These are phyloP conservation scores for Hymenoscyphus fraxineus DNA, from an alignment of 2,329 filamentous ascomycete species.

Conservation along the genomic window DNA sequence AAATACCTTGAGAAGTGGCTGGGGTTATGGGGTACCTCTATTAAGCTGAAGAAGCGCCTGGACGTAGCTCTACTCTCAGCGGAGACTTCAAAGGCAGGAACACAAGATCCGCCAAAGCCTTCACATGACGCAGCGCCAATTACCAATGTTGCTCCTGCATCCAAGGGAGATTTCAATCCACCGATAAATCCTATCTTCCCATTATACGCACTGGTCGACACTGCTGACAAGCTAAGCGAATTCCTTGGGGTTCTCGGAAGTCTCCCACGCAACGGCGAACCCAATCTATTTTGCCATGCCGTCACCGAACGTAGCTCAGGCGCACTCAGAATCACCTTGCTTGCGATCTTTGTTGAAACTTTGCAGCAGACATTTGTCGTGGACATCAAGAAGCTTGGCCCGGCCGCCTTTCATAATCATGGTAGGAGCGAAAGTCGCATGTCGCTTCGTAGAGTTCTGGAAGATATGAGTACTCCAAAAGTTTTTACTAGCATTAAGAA, in stretches of 20 bases:
- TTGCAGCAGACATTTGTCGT: not conserved
- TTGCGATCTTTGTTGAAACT: not conserved
- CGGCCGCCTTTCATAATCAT: not conserved
- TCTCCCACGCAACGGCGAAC: not conserved
- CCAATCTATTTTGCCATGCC: not conserved
- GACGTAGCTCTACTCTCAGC: not conserved
- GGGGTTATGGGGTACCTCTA: not conserved
- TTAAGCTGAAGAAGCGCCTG: not conserved
- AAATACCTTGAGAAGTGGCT: not conserved
- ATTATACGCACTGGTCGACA: not conserved
- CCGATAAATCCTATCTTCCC: not conserved
- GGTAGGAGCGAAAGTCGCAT: not conserved
- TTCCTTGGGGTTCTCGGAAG: not conserved
- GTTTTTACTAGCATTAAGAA: not conserved
- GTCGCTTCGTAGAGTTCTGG: not conserved
- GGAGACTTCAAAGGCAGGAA: too few relatives aligned
- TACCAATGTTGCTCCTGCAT: not conserved
- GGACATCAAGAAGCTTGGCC: not conserved
- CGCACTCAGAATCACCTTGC: not conserved
- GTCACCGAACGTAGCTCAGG: not conserved
- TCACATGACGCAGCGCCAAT: not conserved
- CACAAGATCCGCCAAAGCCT: not conserved
- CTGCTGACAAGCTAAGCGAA: not conserved
- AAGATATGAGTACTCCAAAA: not conserved
- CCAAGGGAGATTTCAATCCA: not conserved